Base-by-base conservation (phyloP, 495 filamentous ascomycete genomes). In the Neurospora cerealis region DNA sequence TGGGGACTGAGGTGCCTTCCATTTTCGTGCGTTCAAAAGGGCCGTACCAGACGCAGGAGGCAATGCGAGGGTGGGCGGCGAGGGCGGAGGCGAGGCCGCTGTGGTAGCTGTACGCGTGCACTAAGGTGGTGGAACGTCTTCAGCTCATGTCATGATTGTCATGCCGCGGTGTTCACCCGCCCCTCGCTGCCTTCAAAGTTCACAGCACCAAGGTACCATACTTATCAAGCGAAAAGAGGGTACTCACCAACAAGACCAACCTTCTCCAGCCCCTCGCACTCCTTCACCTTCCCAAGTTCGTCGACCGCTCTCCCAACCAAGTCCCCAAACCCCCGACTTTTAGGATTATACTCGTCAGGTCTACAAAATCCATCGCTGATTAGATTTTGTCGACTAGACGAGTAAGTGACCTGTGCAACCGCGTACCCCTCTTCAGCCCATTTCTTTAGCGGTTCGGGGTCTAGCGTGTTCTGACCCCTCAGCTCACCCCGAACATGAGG, bases 401-500 rank as follows among this genome's bases (percentile, higher is more conserved):
- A n/a, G n/a, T n/a, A 4, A n/a, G 19, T 34, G 0, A 88, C 74
- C 74, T 87, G 83, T 0, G 79, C 85, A 4, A 88, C 86, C 2
- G 86, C 82, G 71, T 85, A 89, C 7, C 88, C 85, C 79, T 89
- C 88, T 77, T 90, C 88, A 5, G 88, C 88, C 87, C 88, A 90
- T 81, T 89, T 90, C 71, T 83, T 75, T 28, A 84, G 73, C 2
- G 86, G 87, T 24, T 83, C 81, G 2, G 87, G 87, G 34, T 83
- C 83, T 21, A 84, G 76, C n/a, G 78, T 80, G 70, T 79, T 76
- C 19, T 44, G 42, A n/a, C n/a, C n/a, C n/a, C n/a, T n/a, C n/a
- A n/a, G n/a, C n/a, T n/a, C n/a, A n/a, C n/a, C n/a, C n/a, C n/a
- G n/a, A n/a, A n/a, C n/a, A n/a, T n/a, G n/a, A n/a, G n/a, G n/a